phyloP scores from a whole-genome alignment of 2,329 filamentous ascomycete species.

The Arthroderma uncinatum region DNA sequence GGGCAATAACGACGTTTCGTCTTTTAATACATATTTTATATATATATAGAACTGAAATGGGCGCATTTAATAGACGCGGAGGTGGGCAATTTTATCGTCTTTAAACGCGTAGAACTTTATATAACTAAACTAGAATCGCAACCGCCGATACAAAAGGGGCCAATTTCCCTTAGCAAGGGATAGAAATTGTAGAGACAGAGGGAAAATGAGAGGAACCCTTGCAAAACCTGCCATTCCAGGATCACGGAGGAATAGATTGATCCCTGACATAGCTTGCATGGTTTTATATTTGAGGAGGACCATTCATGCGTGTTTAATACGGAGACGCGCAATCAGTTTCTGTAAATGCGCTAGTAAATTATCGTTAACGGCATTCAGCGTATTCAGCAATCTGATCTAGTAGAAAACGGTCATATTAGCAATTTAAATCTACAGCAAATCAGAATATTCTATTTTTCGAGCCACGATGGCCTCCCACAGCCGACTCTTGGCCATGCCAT shows the following conservation, averaged over 20 bases:
- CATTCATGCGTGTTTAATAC: neutral
- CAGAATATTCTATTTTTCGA: neutral
- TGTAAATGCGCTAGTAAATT: neutral
- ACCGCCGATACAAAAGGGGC: neutral
- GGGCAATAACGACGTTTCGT: too few relatives aligned
- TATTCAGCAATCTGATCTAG: neutral
- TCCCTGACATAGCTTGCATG: neutral
- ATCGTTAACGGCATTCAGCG: neutral
- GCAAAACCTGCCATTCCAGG: slow-evolving; percentile 16
- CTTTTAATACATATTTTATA: too few relatives aligned
- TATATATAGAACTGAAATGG: too few relatives aligned
- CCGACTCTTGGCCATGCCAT: neutral
- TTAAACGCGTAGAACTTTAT: too few relatives aligned
- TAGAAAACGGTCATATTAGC: neutral
- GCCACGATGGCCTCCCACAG: neutral
- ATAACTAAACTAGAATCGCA: slow-evolving; percentile 13
- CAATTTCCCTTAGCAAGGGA: slow-evolving; percentile 14
- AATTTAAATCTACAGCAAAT: neutral
- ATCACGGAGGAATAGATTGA: slow-evolving; percentile 11
- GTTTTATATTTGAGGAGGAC: neutral
- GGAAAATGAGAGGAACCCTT: slow-evolving; percentile 10
- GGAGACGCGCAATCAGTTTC: neutral
- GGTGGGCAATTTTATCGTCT: too few relatives aligned
- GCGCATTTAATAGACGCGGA: too few relatives aligned
- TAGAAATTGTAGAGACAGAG: slow-evolving; percentile 16